Base-by-base conservation (phyloP, 169 alveolate genomes). In the Plasmodium adleri region DNA sequence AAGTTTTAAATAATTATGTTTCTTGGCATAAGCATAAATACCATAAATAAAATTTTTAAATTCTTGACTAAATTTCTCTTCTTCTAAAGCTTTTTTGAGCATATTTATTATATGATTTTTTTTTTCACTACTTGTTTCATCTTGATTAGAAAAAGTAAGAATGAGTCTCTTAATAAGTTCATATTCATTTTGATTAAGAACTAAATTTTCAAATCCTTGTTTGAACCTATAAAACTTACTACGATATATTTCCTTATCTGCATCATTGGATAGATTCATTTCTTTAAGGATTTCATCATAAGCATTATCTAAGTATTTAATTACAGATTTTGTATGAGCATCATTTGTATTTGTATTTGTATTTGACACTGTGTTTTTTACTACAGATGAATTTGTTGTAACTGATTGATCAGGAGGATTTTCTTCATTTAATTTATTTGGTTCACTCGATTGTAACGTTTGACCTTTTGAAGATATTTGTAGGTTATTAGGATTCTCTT, bases 11-110 rank as follows among this genome's bases (percentile, higher is more conserved):
- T 75, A 60, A 52, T 15, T 74, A 39, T 74, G 59, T 0, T 60
- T 28, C 28, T 58, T 74, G 10, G 88, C 71, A 74, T 58, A 74
- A n/a, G 62, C 72, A 45, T 74, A 74, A 8, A 74, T 39, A 62
- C 72, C 73, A 74, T 56, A 56, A 52, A 39, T 24, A n/a, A 74
- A 32, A 63, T 58, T 74, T 45, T 74, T 43, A 32, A 58, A 74
- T 20, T 67, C 59, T 28, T 67, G 24, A 32, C 59, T 24, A 67
- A 67, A 67, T 39, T 28, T 28, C 2, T 67, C 17, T 32, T 67
- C 74, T n/a, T 39, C 13, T 32, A 67, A 67, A 32, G 26, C 74
- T n/a, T 67, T 67, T 67, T 26, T 39, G 45, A 67, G 24, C 28
- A 67, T 17, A 39, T 4, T 28, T 12, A 43, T 2, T n/a, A 32